Conservation (phyloP, 768 basidiomycete species). For the Suillus variegatus region DNA sequence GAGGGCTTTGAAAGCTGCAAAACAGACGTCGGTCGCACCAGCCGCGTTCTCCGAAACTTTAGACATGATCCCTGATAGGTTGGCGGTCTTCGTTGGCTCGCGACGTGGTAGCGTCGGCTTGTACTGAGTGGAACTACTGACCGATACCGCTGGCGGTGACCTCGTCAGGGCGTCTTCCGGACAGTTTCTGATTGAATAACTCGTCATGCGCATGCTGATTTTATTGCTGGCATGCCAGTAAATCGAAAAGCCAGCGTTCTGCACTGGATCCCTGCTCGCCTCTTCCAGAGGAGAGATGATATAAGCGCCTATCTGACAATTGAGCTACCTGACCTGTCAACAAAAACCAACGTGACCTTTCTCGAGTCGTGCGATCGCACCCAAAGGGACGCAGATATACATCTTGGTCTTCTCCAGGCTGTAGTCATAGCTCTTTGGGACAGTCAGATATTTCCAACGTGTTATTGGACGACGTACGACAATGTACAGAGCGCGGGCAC, state of each 20-base stretch:
- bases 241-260: slow-evolving; percentile 88
- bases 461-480: slow-evolving; percentile 50
- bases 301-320: slow-evolving; percentile 70
- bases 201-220: slow-evolving; percentile 69
- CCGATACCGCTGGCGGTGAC: neutral
- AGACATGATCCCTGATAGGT: slow-evolving; percentile 37
- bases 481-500: slow-evolving; percentile 64
- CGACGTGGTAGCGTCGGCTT: slow-evolving; percentile 7
- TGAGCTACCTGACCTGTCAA: neutral
- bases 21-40: slow-evolving; percentile 43
- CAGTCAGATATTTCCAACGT: neutral
- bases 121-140: neutral
- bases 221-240: slow-evolving; percentile 76
- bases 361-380: slow-evolving; percentile 71
- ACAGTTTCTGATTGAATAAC: slow-evolving; percentile 83
- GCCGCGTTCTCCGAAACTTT: slow-evolving; percentile 37
- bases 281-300: slow-evolving; percentile 94
- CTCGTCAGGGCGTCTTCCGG: slow-evolving; percentile 31
- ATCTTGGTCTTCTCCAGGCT: slow-evolving; percentile 87
- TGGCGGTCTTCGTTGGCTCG: slow-evolving; percentile 12
- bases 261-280: slow-evolving; percentile 80
- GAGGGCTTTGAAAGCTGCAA: slow-evolving; percentile 79
- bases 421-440: slow-evolving; percentile 81
- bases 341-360: slow-evolving; percentile 55
- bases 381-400: slow-evolving; percentile 87